Conservation (phyloP, 2,329 filamentous ascomycete genomes). For the Aspergillus fructus region DNA sequence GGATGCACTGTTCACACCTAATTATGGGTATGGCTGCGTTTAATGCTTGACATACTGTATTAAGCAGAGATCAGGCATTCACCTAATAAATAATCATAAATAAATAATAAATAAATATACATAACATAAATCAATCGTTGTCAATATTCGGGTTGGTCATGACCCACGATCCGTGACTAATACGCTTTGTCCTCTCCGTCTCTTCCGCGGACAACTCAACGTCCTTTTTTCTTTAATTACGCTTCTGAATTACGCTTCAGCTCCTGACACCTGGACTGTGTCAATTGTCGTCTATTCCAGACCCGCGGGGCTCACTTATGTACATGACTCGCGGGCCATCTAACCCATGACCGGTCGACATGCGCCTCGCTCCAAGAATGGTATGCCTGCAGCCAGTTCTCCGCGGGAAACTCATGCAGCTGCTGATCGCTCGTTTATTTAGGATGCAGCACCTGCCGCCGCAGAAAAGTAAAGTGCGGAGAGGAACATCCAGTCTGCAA, state of each 20-base stretch:
- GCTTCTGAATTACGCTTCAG: background rate
- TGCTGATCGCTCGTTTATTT: conserved; percentile 4
- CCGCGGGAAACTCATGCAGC: conserved; percentile 11
- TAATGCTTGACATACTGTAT: too few species aligned
- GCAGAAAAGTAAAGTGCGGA: conserved; percentile 37
- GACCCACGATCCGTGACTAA: too few species aligned
- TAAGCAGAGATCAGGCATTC: too few species aligned
- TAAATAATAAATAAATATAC: too few species aligned
- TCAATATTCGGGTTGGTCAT: too few species aligned
- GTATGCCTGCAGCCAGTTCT: conserved; percentile 19
- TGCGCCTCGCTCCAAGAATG: conserved; percentile 41
- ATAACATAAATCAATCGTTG: too few species aligned
- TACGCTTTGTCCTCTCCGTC: background rate
- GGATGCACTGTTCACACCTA: too few species aligned
- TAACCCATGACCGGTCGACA: conserved; percentile 36
- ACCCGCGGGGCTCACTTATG: conserved; percentile 8
- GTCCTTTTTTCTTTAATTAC: background rate
- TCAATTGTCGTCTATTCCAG: background rate
- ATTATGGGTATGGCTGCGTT: too few species aligned
- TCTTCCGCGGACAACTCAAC: background rate
- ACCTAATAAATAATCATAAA: too few species aligned
- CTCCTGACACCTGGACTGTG: too few species aligned
- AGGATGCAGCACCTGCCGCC: conserved; percentile 42
- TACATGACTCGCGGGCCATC: conserved; percentile 9
- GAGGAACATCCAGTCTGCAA: conserved; percentile 35